Conservation (phyloP, 129 eudicot species). For the Flaveria trinervia region DNA sequence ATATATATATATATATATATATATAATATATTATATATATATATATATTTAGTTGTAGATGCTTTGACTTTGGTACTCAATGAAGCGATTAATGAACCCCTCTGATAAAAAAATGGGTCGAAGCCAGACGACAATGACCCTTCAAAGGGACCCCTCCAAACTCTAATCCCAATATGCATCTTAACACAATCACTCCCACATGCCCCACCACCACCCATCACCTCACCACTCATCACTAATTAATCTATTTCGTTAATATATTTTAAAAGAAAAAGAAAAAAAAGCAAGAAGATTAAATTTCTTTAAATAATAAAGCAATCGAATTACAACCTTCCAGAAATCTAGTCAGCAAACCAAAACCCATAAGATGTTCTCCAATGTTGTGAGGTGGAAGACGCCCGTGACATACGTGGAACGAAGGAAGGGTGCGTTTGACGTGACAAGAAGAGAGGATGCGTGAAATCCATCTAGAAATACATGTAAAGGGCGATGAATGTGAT, state of each 20-base stretch:
- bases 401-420: too few species aligned
- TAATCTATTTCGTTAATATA: not conserved
- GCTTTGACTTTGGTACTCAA: slow-evolving; percentile 19
- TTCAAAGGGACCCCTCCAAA: slow-evolving; percentile 41
- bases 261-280: too few species aligned
- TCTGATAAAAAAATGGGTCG: not conserved
- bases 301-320: not conserved
- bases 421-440: too few species aligned
- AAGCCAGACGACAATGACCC: slow-evolving; percentile 45
- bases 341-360: not conserved
- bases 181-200: slow-evolving; percentile 37
- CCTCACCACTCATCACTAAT: slow-evolving; percentile 8
- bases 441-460: too few species aligned
- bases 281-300: not conserved
- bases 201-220: slow-evolving; percentile 12
- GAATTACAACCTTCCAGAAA: not conserved
- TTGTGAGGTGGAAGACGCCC: too few species aligned
- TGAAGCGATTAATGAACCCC: slow-evolving; percentile 20
- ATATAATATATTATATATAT: too few species aligned
- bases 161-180: slow-evolving; percentile 35
- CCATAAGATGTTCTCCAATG: not conserved
- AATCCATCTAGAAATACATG: too few species aligned
- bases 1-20: too few species aligned
- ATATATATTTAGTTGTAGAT: not conserved
- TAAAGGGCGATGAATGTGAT: too few species aligned